A percentile compares a stretch with the other conserved stretches of the same genome.
These are phyloP conservation scores for Asterophora parasitica DNA, from an alignment of 768 basidiomycete species.

Conservation along the genomic window DNA sequence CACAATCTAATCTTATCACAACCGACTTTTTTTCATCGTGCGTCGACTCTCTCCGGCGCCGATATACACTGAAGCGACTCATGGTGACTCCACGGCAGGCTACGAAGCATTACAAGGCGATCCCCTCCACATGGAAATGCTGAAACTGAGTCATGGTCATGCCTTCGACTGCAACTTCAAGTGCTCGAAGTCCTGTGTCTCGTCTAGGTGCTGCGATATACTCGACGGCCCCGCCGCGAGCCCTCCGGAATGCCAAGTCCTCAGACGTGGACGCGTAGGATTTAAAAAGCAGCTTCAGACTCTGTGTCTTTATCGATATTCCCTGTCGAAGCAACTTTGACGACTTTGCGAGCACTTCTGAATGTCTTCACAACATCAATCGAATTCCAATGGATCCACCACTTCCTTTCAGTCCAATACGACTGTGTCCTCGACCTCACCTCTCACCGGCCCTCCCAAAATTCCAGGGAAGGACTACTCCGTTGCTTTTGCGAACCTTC, in stretches of 20 bases:
- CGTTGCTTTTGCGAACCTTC: slow-evolving; percentile 30
- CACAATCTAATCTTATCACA: slow-evolving; percentile 11
- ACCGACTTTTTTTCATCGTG: too few species aligned
- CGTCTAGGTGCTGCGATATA: too few species aligned
- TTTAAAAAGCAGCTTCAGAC: neutral
- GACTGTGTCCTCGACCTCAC: slow-evolving; percentile 13
- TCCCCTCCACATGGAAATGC: too few species aligned
- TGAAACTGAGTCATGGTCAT: too few species aligned
- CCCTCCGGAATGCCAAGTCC: neutral
- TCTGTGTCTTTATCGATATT: too few species aligned
- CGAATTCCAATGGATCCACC: slow-evolving; percentile 11
- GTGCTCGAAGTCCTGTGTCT: too few species aligned
- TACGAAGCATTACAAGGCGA: too few species aligned
- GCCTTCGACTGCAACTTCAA: too few species aligned
- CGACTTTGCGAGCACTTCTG: neutral
- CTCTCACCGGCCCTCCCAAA: slow-evolving; percentile 7
- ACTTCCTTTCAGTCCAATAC: slow-evolving; percentile 19
- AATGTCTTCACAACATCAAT: slow-evolving; percentile 1
- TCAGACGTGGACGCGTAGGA: neutral
- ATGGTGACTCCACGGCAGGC: neutral
- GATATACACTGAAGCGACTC: neutral
- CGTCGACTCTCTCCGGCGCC: neutral
- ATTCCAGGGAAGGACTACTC: slow-evolving; percentile 29
- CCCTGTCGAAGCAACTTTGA: neutral
- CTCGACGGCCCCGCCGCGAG: too few species aligned